Conservation (phyloP, 1,284 basidiomycete species). For the Pascua guehoae region DNA sequence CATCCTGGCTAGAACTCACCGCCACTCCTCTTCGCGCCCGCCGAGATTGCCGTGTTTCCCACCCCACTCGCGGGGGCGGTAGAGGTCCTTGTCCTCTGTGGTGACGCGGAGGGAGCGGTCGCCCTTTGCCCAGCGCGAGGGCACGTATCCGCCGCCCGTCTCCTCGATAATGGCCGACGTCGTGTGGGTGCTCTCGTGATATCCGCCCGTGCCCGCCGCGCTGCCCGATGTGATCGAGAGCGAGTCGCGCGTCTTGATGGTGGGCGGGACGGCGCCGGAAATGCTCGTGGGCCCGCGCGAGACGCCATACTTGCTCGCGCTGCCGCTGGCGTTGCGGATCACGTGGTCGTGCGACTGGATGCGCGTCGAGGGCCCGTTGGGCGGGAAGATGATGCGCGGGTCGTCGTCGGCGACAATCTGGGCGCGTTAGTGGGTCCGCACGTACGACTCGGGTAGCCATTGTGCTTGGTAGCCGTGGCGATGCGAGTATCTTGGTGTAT, state of each 20-base stretch:
- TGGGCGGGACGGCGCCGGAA: constrained; percentile 7
- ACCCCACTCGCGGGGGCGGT: constrained; percentile 48
- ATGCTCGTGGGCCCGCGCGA: constrained; percentile 8
- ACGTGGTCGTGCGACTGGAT: constrained; percentile 39
- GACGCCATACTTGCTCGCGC: neutral
- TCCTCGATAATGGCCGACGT: constrained; percentile 36
- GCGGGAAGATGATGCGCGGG: constrained; percentile 41
- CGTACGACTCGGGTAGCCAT: too few relatives aligned
- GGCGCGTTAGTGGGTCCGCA: too few relatives aligned
- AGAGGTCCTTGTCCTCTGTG: constrained; percentile 44
- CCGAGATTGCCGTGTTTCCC: constrained; percentile 39
- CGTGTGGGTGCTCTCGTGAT: constrained; percentile 12
- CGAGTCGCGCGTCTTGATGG: neutral
- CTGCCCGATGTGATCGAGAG: neutral
- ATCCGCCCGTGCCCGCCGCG: neutral
- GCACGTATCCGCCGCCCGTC: constrained; percentile 43
- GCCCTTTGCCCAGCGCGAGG: constrained; percentile 45
- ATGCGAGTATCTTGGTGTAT: too few relatives aligned
- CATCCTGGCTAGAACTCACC: constrained; percentile 31
- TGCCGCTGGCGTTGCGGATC: neutral
- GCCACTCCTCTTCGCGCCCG: constrained; percentile 43
- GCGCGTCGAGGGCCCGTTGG: constrained; percentile 30
- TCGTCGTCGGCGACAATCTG: constrained; percentile 45
- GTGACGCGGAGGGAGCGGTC: constrained; percentile 39
- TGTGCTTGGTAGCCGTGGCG: too few relatives aligned